A percentile compares a stretch with the other conserved stretches of the same genome.
These are phyloP conservation scores for Microascus cirrosus DNA, from an alignment of 2,329 filamentous ascomycete genomes.

Conservation along the genomic window DNA sequence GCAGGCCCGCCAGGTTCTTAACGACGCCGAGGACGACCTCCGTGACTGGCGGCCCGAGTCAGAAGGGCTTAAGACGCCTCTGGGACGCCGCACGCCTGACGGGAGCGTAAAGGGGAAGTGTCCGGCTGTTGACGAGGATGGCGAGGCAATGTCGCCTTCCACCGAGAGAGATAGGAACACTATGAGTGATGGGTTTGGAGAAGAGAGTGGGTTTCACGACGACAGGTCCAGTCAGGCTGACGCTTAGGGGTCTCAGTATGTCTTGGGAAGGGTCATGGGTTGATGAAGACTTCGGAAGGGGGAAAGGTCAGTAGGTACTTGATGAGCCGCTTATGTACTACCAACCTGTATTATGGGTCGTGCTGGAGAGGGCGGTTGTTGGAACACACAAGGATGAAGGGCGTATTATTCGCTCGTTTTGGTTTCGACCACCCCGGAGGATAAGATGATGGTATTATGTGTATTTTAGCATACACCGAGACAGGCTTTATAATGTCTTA, in stretches of 20 bases:
- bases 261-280: neutral
- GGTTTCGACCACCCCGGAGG: no score
- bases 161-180: neutral
- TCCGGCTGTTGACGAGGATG: constrained; percentile 4
- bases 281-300: neutral
- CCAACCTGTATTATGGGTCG: no score
- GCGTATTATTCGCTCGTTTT: no score
- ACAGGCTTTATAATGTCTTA: no score
- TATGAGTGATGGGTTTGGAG: neutral
- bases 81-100: constrained; percentile 1
- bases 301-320: neutral
- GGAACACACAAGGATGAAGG: no score
- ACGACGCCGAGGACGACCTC: constrained; percentile 85
- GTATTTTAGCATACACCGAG: no score
- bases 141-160: constrained; percentile 2
- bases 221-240: neutral
- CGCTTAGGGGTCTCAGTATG: neutral
- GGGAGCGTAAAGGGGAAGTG: constrained; percentile 3
- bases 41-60: constrained; percentile 54
- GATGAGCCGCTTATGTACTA: neutral
- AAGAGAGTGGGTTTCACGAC: neutral
- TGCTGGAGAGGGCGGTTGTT: no score
- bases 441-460: no score
- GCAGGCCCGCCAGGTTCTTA: constrained; percentile 73
- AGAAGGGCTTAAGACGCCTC: constrained; percentile 15